phyloP scores from a whole-genome alignment of 2,329 filamentous ascomycete species.

The Penicillium palitans region DNA sequence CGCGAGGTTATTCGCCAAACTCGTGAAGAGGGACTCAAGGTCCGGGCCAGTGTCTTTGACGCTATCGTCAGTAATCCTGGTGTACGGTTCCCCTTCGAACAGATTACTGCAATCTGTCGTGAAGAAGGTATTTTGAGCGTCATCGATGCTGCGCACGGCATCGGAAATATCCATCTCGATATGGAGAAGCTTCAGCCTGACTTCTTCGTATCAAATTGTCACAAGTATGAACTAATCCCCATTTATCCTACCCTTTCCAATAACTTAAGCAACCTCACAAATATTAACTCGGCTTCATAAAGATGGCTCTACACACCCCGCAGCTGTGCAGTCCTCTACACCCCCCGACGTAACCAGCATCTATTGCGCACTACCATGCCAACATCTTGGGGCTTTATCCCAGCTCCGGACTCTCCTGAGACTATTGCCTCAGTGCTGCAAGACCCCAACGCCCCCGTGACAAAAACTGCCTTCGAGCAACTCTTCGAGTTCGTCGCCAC shows the following conservation, averaged over 20 bases:
- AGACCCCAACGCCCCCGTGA: conserved; percentile 17
- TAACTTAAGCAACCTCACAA: background rate
- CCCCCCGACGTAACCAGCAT: conserved; percentile 72
- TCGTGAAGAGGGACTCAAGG: conserved; percentile 59
- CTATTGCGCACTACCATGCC: conserved; percentile 73
- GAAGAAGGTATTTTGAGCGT: conserved; percentile 69
- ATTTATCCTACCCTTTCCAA: background rate
- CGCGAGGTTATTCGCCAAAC: conserved; percentile 57
- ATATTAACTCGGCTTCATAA: conserved; percentile 10
- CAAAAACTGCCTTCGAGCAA: conserved; percentile 62
- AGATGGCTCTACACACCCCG: conserved; percentile 81
- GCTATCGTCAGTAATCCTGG: conserved; percentile 77
- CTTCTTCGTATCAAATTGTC: conserved; percentile 83
- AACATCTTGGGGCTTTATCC: conserved; percentile 75
- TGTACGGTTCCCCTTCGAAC: conserved; percentile 75
- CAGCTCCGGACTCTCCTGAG: conserved; percentile 34
- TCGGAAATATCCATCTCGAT: conserved; percentile 76
- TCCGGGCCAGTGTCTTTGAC: conserved; percentile 74
- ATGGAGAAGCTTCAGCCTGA: conserved; percentile 69
- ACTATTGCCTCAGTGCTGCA: conserved; percentile 53
- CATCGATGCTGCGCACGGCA: conserved; percentile 80
- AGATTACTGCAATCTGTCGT: conserved; percentile 63
- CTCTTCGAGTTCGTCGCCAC: conserved; percentile 80
- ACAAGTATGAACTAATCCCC: conserved; percentile 58
- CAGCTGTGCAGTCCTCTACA: conserved; percentile 77